These are phyloP conservation scores for Trichocomaceae sp. DNA, from an alignment of 2,329 filamentous ascomycete genomes.

Conservation along the genomic window DNA sequence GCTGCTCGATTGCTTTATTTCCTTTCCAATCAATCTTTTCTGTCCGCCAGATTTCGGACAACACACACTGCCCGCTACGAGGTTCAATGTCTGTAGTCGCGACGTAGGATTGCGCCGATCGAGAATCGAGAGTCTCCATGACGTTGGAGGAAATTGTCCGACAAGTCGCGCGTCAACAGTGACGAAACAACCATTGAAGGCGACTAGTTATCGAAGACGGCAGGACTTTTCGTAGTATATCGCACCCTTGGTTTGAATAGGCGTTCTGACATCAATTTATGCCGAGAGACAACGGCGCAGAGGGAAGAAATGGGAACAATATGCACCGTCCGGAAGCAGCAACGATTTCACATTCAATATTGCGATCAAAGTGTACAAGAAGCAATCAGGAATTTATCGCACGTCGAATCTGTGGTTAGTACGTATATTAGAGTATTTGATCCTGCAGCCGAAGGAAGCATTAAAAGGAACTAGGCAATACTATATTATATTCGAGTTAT, in stretches of 20 bases:
- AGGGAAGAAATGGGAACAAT: background rate
- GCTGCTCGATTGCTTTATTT: background rate
- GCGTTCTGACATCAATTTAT: constrained; percentile 4
- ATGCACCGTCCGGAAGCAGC: background rate
- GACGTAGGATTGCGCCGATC: background rate
- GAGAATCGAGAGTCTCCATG: constrained; percentile 3
- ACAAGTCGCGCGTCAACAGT: constrained; percentile 4
- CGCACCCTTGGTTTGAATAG: background rate
- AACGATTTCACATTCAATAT: background rate
- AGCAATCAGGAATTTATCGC: background rate
- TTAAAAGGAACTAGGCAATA: background rate
- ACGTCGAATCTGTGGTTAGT: background rate
- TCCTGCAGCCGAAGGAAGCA: constrained; percentile 1
- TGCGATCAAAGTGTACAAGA: background rate
- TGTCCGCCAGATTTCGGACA: background rate
- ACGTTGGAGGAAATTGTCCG: constrained; percentile 1
- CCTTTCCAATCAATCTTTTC: background rate
- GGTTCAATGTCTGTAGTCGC: background rate
- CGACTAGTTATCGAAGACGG: background rate
- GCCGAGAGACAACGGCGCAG: background rate
- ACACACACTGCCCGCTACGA: background rate
- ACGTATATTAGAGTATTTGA: background rate
- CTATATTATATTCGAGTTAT: background rate
- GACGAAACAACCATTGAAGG: constrained; percentile 6
- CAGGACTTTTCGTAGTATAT: background rate